phyloP scores from a whole-genome alignment of 768 basidiomycete genomes.

The Boletus pseudo-olivaceus region DNA sequence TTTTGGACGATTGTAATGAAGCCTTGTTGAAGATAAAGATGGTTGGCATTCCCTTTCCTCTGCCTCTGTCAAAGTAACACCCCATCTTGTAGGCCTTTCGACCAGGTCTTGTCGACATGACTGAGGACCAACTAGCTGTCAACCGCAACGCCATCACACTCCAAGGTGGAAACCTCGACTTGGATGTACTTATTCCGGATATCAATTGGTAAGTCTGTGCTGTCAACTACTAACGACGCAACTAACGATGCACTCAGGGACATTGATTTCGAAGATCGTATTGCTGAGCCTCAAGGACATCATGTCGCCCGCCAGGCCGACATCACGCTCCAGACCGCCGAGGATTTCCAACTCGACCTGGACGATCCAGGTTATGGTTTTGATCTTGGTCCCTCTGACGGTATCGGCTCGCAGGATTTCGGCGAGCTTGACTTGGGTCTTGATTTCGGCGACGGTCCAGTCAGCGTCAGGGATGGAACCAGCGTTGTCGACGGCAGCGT shows the following conservation, averaged over 20 bases:
- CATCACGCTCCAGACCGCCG: conserved; percentile 78
- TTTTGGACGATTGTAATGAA: conserved; percentile 97
- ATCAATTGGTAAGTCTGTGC: conserved; percentile 61
- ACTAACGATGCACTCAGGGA: conserved; percentile 50
- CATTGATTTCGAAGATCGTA: conserved; percentile 68
- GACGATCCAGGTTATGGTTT: conserved; percentile 62
- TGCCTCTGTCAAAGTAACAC: background rate
- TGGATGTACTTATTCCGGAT: conserved; percentile 77
- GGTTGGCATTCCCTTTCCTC: conserved; percentile 40
- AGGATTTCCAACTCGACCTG: conserved; percentile 67
- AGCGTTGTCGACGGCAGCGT: conserved; percentile 60
- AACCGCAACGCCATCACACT: conserved; percentile 88
- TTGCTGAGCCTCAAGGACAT: conserved; percentile 61
- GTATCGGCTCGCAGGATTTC: conserved; percentile 85
- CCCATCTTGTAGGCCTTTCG: conserved; percentile 70
- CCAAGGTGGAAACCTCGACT: conserved; percentile 69
- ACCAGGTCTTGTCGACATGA: conserved; percentile 93
- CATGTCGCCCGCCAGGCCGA: conserved; percentile 84
- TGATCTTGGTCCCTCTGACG: conserved; percentile 74
- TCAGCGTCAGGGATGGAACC: conserved; percentile 30
- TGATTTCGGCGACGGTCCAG: conserved; percentile 65
- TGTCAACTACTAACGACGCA: background rate
- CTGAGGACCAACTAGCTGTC: conserved; percentile 87
- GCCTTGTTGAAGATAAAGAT: conserved; percentile 93
- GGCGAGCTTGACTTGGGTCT: conserved; percentile 70